Evolutionary conservation across 2,329 filamentous ascomycete genomes (phyloP), one percentile per base, ranked within the genome.

Genomic region (Hypoxylon sp.): DNA sequence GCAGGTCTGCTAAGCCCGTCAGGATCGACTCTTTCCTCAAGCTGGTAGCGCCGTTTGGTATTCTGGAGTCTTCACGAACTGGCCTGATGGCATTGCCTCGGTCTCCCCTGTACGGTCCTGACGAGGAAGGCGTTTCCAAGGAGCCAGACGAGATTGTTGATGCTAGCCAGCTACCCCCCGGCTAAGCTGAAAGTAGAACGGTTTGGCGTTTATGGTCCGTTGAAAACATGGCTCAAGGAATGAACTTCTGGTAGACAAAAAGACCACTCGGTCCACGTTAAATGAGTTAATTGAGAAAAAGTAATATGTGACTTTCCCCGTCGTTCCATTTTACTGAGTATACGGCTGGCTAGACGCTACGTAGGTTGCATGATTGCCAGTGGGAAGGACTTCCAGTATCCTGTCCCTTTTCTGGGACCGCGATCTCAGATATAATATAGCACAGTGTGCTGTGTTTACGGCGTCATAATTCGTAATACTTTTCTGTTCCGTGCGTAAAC

Each of bases 11-110:
- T 58, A 99, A 99, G 78, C 93, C 92, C 29, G 86, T 83, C 61
- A 89, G 95, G 77, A 97, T 99, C 72, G 92, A 99, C 78, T 96
- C 92, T 1, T 99, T 97, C 82, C 89, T 99, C 79, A 99, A 98
- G 80, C 84, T 99, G 62, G 88, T 99, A 71, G 83, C 87, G 55
- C 94, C 94, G 10, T 99, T 98, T 74, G 95, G 95, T 72, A 97
- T 99, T 68, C 84, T 99, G 48, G 95, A 99, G 79, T 97, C 93
- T 47, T 92, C 94, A 48, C 87, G 95, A 60, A 98, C 95, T 55
- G 95, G 95, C 75, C 83, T 99, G 57, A 99, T 98, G 94, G 95
- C 95, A 43, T 83, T 99, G 65, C 95, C 95, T 55, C 89, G 95
- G 66, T 97, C 95, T 29, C 95, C 95, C 33, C 85, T 99, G 42